Evolutionary conservation across 2,329 filamentous ascomycete species (phyloP).

Genomic region (Sporothrix mexicana): DNA sequence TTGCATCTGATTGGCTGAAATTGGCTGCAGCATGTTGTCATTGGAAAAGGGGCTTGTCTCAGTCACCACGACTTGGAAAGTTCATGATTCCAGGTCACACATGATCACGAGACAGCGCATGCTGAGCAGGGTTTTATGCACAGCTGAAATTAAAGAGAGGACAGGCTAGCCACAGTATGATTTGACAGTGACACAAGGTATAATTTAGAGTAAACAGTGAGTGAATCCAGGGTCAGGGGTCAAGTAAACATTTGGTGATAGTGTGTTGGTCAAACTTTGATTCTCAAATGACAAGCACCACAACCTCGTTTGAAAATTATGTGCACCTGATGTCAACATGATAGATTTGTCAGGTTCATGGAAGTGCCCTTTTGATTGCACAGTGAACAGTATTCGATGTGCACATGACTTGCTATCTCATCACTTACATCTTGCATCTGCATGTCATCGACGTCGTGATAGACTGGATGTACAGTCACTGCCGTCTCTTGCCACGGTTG

Average conservation of each 20-base stretch:
- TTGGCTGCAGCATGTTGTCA: not conserved
- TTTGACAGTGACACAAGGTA: not conserved
- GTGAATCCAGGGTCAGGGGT: not conserved
- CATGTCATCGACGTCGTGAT: no score
- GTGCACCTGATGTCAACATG: not conserved
- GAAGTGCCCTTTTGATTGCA: not conserved
- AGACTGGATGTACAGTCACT: no score
- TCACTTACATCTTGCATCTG: no score
- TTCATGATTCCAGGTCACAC: slow-evolving; percentile 11
- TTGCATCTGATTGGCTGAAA: not conserved
- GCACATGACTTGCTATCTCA: not conserved
- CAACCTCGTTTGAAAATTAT: not conserved
- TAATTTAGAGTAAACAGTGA: not conserved
- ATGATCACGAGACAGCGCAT: no score
- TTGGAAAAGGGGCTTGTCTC: slow-evolving; percentile 14
- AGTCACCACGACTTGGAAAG: not conserved
- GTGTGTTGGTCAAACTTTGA: no score
- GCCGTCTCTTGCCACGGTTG: no score
- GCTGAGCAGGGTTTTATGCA: not conserved
- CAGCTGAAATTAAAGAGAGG: not conserved
- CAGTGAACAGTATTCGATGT: not conserved
- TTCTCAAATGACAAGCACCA: not conserved
- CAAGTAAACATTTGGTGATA: not conserved
- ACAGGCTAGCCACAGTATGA: no score
- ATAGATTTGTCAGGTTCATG: not conserved